Percentiles rank a stretch among this genome's conserved stretches.
Evolutionary conservation across 2,329 filamentous ascomycete species (phyloP).

Genomic region (Aureobasidium pullulans): DNA sequence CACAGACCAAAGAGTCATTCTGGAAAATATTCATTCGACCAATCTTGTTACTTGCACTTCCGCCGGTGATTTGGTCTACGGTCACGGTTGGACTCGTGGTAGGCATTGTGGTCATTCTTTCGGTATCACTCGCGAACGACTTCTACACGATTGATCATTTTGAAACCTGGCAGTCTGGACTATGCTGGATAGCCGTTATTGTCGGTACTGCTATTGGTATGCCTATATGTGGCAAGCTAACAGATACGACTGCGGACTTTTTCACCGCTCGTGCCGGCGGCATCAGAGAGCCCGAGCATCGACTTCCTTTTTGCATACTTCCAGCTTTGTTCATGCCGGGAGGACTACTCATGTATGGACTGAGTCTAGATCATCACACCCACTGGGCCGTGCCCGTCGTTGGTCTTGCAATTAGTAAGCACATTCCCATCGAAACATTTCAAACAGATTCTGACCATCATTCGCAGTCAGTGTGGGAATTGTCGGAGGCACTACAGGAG

Average conservation of each 20-base stretch:
- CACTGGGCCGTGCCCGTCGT: conserved; percentile 50
- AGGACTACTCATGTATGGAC: conserved; percentile 33
- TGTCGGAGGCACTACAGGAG: conserved; percentile 48
- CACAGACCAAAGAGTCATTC: conserved; percentile 36
- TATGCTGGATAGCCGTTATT: neutral
- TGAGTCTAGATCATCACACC: conserved; percentile 1
- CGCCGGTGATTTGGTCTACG: conserved; percentile 49
- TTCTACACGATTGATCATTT: neutral
- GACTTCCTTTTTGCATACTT: neutral
- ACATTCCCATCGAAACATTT: neutral
- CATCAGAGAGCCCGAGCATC: neutral
- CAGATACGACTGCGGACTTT: neutral
- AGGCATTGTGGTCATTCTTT: neutral
- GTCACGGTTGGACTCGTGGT: neutral
- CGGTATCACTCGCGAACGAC: neutral
- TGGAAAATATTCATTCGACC: conserved; percentile 45
- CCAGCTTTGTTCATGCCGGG: neutral
- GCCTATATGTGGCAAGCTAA: neutral
- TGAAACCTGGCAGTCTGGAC: neutral
- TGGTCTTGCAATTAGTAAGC: conserved; percentile 37
- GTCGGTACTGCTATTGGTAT: neutral
- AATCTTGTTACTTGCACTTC: conserved; percentile 40
- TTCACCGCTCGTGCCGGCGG: neutral
- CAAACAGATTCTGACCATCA: neutral
- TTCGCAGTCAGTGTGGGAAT: conserved; percentile 45